phyloP scores from a whole-genome alignment of 75 land plant species.

The Selaginella moellendorffii region DNA sequence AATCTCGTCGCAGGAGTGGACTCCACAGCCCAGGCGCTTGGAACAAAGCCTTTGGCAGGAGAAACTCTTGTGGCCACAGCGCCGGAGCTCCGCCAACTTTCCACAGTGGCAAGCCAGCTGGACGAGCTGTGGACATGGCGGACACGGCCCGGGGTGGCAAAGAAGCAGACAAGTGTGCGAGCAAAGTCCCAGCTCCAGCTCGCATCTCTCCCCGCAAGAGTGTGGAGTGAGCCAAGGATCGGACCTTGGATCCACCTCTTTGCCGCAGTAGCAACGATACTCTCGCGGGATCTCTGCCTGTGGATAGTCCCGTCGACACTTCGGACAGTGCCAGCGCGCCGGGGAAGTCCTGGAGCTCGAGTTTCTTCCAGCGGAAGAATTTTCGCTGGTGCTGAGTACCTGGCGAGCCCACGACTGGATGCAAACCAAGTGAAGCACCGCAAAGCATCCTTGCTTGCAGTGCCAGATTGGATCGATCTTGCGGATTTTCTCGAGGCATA shows the following conservation, averaged over 20 bases:
- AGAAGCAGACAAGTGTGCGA: conserved; percentile 68
- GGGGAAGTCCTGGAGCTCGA: conserved; percentile 35
- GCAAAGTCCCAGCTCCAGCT: conserved; percentile 38
- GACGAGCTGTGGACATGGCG: conserved; percentile 83
- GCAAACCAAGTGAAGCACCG: conserved; percentile 77
- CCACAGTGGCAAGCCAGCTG: conserved; percentile 37
- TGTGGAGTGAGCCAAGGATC: conserved; percentile 96
- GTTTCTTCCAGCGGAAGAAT: conserved; percentile 31
- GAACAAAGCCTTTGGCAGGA: conserved; percentile 52
- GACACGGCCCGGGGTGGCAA: conserved; percentile 98
- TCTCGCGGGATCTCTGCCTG: conserved; percentile 32
- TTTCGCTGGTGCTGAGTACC: conserved; percentile 31
- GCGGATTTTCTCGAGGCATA: conserved; percentile 75
- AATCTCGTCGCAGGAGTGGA: conserved; percentile 40
- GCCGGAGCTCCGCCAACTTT: conserved; percentile 33
- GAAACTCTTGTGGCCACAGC: conserved; percentile 67
- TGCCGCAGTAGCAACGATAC: conserved; percentile 81
- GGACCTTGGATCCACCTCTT: conserved; percentile 42
- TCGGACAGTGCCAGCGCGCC: conserved; percentile 86
- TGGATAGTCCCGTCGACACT: conserved; percentile 32
- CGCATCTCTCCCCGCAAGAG: conserved; percentile 86
- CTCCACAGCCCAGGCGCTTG: conserved; percentile 38
- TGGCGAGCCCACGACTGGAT: conserved; percentile 89
- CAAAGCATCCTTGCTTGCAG: conserved; percentile 57
- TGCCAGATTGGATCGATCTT: conserved; percentile 74